Evolutionary conservation across 2,329 filamentous ascomycete species (phyloP), one percentile per base, ranked within the genome.

Genomic region (Curvularia verruculosa): DNA sequence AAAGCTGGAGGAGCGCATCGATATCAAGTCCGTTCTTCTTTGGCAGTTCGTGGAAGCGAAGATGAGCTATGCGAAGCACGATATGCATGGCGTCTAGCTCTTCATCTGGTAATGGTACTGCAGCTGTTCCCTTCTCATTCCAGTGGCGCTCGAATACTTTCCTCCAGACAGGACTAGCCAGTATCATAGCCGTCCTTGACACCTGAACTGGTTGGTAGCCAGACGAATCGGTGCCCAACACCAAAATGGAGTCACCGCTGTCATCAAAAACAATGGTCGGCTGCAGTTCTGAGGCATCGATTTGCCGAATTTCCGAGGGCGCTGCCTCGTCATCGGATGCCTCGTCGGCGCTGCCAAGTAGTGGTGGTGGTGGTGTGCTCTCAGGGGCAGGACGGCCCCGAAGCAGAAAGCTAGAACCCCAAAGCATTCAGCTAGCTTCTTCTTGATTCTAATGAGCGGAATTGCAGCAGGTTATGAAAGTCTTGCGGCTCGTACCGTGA

Each of bases 61-160:
- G 49, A 49, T 57, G 54, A 23, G 54, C 50, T 26, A 57, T 54
- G 5, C 50, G 50, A 31, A 53, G 54, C 24, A 44, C 49, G 19
- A 49, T 57, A 24, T 49, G 46, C 31, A 57, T 56, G 3, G 54
- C 50, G 39, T 49, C 54, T n/a, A 57, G 31, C 29, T 57, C 50
- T 12, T 57, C 54, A 9, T 57, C 48, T 9, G 31, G 72, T 13
- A 74, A 60, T 3, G 61, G 54, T 24, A 76, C 57, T 48, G 72
- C 65, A n/a, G 52, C 52, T 5, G 52, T 47, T 9, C 52, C 40
- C 37, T 60, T 61, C 37, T 64, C 61, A 3, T 39, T 50, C 46
- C 49, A 66, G 21, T 50, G 51, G 7, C 44, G 52, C 31, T 53
- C 50, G 21, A 68, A 59, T 61, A 68, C 68, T 6, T 54, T 57